Evolutionary conservation across 352 stramenopile genomes (phyloP), one percentile per base, ranked within the genome.

Genomic region (Globisporangium mamillatum): DNA sequence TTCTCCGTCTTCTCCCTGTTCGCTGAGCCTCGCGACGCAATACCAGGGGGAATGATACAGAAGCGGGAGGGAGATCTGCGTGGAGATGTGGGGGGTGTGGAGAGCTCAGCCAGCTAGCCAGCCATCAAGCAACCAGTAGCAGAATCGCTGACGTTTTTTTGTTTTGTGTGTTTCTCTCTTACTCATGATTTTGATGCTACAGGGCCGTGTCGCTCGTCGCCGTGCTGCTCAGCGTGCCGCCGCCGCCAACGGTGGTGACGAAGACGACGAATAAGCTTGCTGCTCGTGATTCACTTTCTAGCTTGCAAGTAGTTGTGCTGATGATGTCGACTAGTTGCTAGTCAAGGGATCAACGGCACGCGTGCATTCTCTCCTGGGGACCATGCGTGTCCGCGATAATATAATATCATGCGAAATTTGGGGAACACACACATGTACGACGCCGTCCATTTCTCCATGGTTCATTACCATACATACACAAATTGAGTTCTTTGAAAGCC

Each of bases 151-250:
- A 68, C 54, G 9, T 60, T 68, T 1, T 20, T 46, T 20, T 68
- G 25, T 44, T 44, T 44, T 44, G 34, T 56, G 53, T 65, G 60
- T 41, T 3, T 44, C 16, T 32, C 29, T 32, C 29, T 32, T 32
- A 32, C 29, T 38, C 8, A 25, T 66, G 22, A 6, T 52, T 27
- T 4, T 12, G 22, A 56, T 56, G 50, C 60, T 73, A 68, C 66
- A 88, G 66, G 98, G 97, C 80, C 96, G 98, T 85, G 94, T 99
- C 69, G 97, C 97, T 61, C 90, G 96, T 85, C 93, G 97, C 81
- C 88, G 97, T 80, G 94, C 94, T 63, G 95, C 94, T 25, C 88
- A 96, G 74, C 95, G 94, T 75, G 95, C 95, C 66, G 95, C 95
- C 44, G 93, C 91, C 66, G 86, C 85, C 67, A 92, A 89, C 71